Evolutionary conservation across 2,329 filamentous ascomycete species (phyloP), one percentile per base, ranked within the genome.

Genomic region (Colletotrichum falcatum): DNA sequence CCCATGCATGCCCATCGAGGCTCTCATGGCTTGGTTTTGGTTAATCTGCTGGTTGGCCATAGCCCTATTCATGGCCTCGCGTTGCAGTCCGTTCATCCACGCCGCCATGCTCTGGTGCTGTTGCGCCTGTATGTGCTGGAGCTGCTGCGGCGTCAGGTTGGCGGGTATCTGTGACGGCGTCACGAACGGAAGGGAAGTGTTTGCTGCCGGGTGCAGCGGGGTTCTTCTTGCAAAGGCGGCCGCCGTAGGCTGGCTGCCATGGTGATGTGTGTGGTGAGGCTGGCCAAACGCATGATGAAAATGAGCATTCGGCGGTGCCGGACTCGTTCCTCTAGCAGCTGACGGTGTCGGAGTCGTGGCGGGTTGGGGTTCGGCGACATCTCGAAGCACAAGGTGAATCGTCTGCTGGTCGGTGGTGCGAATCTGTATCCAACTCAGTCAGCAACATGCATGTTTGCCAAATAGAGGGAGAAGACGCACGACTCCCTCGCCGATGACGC

Each of bases 401-500:
- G 85, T 87, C 70, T 88, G 85, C 65, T 83, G 81, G 55, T 87
- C 69, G 60, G 60, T 71, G 46, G 61, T 69, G 60, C 69, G 69
- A 39, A 71, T 71, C 69, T 71, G 37, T 46, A 9, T 11, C 8
- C 33, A 46, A n/a, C 8, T 74, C 55, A 76, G 62, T 73, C 58
- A 73, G 72, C 54, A 18, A 51, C 26, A 44, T 8, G 61, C 20
- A 30, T 30, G 11, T n/a, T 23, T 60, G 51, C 66, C 30, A 65
- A 64, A 48, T 53, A 70, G 54, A 55, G 54, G 48, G 61, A 33
- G n/a, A n/a, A n/a, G 44, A 75, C 84, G 73, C 81, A 89, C 87
- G 63, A 82, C 79, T 70, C 88, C 85, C 66, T 84, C 80, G 3
- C 89, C 88, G 75, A 91, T 88, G 3, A 91, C 79, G 46, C 88